phyloP scores from a whole-genome alignment of 108 stramenopile species.

The Cyclotella choctawhatcheeana region DNA sequence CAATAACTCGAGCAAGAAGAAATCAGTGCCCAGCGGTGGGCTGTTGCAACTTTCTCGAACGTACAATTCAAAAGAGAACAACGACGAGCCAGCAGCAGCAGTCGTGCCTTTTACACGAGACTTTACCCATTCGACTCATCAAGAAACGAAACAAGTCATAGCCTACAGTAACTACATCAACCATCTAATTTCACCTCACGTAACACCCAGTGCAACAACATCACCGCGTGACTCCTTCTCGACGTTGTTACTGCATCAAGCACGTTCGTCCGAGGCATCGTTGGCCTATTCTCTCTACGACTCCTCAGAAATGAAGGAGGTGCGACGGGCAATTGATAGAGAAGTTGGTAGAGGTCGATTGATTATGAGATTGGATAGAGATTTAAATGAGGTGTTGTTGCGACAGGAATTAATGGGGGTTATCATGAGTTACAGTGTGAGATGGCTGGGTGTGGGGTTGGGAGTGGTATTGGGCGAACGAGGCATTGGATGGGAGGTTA shows the following conservation, averaged over 20 bases:
- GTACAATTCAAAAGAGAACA: background rate
- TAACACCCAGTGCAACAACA: background rate
- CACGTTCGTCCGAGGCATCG: constrained; percentile 36
- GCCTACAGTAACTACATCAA: constrained; percentile 84
- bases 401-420: constrained; percentile 68
- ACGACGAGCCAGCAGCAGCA: background rate
- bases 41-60: background rate
- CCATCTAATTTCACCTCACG: constrained; percentile 63
- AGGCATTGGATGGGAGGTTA: background rate
- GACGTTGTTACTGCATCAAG: constrained; percentile 22
- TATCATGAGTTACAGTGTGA: constrained; percentile 84
- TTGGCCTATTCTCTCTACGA: constrained; percentile 49
- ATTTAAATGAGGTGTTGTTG: constrained; percentile 81
- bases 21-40: background rate
- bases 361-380: constrained; percentile 78
- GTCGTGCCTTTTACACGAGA: background rate
- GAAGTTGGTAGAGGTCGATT: constrained; percentile 81
- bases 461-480: constrained; percentile 80
- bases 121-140: constrained; percentile 19
- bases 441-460: constrained; percentile 92
- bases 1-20: background rate
- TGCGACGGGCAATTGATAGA: constrained; percentile 52
- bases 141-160: constrained; percentile 81
- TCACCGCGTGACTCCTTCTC: background rate
- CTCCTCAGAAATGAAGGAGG: constrained; percentile 44